A percentile compares a stretch with the other conserved stretches of the same genome.
These are phyloP conservation scores for Bullera alba DNA, from an alignment of 768 basidiomycete genomes.

Conservation along the genomic window DNA sequence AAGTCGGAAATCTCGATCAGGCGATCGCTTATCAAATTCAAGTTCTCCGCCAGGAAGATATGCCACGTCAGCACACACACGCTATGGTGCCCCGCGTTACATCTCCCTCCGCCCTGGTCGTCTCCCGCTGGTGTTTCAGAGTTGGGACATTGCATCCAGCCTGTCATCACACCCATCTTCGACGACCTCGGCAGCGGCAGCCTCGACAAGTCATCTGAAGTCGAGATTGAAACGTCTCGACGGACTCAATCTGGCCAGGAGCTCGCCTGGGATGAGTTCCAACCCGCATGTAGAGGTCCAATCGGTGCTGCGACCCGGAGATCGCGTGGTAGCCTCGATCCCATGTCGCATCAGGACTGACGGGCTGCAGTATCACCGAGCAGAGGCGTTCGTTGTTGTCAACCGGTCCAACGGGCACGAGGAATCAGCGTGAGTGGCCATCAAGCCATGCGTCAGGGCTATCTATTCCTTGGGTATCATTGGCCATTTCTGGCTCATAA, in stretches of 20 bases:
- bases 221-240: too few species aligned
- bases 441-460: too few species aligned
- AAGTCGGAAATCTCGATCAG: too few species aligned
- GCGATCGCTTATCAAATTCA: too few species aligned
- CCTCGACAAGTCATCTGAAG: neutral
- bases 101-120: neutral
- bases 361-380: neutral
- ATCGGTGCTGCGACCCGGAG: neutral
- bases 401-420: neutral
- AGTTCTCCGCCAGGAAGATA: too few species aligned
- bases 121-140: neutral
- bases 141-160: too few species aligned
- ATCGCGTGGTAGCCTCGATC: neutral
- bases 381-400: neutral
- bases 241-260: too few species aligned
- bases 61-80: too few species aligned
- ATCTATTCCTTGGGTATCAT: too few species aligned
- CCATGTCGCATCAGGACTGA: neutral
- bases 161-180: too few species aligned
- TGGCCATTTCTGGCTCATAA: too few species aligned
- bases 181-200: too few species aligned
- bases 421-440: conserved; percentile 1
- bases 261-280: neutral
- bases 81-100: neutral
- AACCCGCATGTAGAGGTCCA: neutral